phyloP scores from a whole-genome alignment of 805 yeast species.

The Teunomyces barrocoloradensis region DNA sequence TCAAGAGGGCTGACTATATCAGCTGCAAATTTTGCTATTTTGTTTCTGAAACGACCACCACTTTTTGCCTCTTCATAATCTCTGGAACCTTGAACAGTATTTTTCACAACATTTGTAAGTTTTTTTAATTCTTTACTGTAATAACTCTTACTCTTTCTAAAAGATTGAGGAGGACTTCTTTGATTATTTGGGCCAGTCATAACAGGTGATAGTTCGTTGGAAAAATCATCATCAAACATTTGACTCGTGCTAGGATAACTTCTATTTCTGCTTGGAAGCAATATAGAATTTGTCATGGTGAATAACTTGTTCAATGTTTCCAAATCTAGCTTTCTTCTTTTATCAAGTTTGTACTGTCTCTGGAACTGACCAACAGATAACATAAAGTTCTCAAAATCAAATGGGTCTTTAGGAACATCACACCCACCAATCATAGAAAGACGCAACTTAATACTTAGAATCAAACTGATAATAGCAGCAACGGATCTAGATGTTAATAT shows the following conservation, averaged over 20 bases:
- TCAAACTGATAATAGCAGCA: constrained; percentile 76
- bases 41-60: constrained; percentile 30
- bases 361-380: constrained; percentile 74
- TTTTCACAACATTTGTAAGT: constrained; percentile 64
- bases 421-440: constrained; percentile 34
- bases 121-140: constrained; percentile 46
- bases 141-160: constrained; percentile 25
- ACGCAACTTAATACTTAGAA: constrained; percentile 67
- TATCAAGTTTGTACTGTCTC: constrained; percentile 56
- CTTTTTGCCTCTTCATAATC: constrained; percentile 15
- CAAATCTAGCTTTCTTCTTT: constrained; percentile 54
- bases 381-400: constrained; percentile 69
- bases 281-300: constrained; percentile 32
- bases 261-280: constrained; percentile 22
- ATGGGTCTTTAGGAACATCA: constrained; percentile 79
- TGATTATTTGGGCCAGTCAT: background rate
- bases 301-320: constrained; percentile 45
- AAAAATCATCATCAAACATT: constrained; percentile 4
- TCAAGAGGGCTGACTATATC: constrained; percentile 35
- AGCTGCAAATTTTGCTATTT: constrained; percentile 31
- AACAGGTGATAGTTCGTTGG: constrained; percentile 1
- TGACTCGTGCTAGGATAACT: background rate
- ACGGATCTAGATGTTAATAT: constrained; percentile 65
- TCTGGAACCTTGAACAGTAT: constrained; percentile 62
- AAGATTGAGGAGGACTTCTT: constrained; percentile 1